These are phyloP conservation scores for Abrus pulchellus DNA, from an alignment of 306 rosid species.

Conservation along the genomic window DNA sequence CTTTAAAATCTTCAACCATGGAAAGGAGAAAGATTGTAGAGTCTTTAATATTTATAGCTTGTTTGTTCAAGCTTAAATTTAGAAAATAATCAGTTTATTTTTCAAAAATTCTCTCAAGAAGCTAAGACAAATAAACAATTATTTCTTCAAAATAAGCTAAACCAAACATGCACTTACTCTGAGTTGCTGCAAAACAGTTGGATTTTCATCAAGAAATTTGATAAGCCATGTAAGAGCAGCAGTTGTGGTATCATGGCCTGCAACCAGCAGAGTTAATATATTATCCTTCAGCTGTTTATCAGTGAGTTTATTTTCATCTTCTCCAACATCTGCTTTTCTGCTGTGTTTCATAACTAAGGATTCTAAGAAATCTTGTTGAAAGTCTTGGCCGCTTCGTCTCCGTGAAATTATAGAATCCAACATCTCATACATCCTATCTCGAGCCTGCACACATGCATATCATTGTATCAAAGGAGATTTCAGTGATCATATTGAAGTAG, in stretches of 20 bases:
- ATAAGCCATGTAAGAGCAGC: constrained; percentile 91
- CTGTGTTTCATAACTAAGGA: constrained; percentile 76
- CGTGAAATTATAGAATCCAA: constrained; percentile 67
- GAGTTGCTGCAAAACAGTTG: constrained; percentile 67
- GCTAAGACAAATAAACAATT: no score
- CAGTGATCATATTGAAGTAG: neutral
- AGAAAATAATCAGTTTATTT: no score
- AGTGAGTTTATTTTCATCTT: constrained; percentile 73
- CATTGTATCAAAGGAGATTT: neutral
- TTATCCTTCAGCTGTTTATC: constrained; percentile 88
- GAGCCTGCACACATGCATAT: constrained; percentile 60
- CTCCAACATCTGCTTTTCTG: constrained; percentile 53
- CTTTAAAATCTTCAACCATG: neutral
- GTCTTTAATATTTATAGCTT: neutral
- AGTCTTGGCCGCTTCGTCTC: constrained; percentile 73
- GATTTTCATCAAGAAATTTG: constrained; percentile 85
- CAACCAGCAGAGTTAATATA: constrained; percentile 76
- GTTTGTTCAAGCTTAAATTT: no score
- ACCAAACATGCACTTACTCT: constrained; percentile 53
- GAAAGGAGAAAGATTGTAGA: constrained; percentile 23
- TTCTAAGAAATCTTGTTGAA: constrained; percentile 78
- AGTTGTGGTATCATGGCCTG: constrained; percentile 94
- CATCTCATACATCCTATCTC: constrained; percentile 84
- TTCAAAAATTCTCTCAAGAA: no score
- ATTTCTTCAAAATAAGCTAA: no score